Conservation (phyloP, 164 flowering plant species). For the Sedum album region DNA sequence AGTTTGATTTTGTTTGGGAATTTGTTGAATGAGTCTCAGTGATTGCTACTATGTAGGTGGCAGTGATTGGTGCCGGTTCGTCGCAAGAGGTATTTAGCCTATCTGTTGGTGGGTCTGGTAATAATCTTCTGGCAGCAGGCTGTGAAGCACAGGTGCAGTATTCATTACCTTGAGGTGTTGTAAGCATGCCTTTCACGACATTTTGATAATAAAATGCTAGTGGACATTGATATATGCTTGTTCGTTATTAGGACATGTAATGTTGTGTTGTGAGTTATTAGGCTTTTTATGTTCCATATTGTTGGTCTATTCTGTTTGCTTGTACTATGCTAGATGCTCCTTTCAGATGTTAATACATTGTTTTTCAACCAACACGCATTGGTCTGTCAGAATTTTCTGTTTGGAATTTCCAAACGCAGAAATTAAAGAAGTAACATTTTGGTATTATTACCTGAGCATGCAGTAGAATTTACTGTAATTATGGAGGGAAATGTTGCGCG, state of each 20-base stretch:
- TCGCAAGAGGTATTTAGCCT: constrained; percentile 74
- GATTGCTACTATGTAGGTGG: constrained; percentile 37
- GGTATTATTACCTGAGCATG: not conserved
- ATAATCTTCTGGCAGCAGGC: constrained; percentile 83
- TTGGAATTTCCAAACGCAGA: not conserved
- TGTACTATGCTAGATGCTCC: too few species aligned
- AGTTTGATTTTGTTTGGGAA: not conserved
- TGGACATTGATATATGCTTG: too few species aligned
- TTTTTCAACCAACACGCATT: not conserved
- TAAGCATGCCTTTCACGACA: too few species aligned
- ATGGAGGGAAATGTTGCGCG: not conserved
- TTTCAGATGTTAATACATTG: too few species aligned
- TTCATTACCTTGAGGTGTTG: not conserved
- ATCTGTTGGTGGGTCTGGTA: constrained; percentile 64
- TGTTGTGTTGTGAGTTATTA: too few species aligned
- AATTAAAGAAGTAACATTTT: not conserved
- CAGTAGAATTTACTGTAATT: not conserved
- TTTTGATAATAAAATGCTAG: too few species aligned
- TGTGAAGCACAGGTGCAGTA: constrained; percentile 62
- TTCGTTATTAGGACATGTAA: too few species aligned
- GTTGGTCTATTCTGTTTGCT: too few species aligned
- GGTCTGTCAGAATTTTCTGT: not conserved
- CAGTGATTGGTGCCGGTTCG: constrained; percentile 42
- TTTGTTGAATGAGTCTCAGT: not conserved
- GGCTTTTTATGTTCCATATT: too few species aligned